Conservation (phyloP, 2,329 filamentous ascomycete species). For the Talaromyces sp. region DNA sequence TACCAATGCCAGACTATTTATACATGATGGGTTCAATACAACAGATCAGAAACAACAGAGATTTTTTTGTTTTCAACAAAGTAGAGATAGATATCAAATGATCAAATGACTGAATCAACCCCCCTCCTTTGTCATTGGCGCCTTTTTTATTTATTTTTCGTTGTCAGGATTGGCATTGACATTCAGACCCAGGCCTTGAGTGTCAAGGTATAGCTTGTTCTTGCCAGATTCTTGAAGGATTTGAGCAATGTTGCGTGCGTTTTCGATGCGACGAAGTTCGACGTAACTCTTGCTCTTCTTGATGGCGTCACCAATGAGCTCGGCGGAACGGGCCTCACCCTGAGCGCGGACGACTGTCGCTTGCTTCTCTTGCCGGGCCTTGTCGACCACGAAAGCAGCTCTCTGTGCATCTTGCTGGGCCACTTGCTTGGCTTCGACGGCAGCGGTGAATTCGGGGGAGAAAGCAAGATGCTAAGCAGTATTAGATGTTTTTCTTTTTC, state of each 20-base stretch:
- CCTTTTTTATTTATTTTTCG: constrained; percentile 5
- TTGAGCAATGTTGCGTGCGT: constrained; percentile 81
- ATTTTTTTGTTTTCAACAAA: constrained; percentile 4
- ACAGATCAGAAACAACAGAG: not conserved
- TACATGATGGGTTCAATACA: constrained; percentile 9
- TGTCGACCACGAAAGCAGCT: constrained; percentile 96
- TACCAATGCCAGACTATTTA: constrained; percentile 11
- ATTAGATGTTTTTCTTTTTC: constrained; percentile 5
- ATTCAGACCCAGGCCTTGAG: constrained; percentile 86
- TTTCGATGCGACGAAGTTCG: constrained; percentile 97
- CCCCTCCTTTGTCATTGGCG: not conserved
- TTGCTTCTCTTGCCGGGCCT: constrained; percentile 98
- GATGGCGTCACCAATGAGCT: constrained; percentile 97
- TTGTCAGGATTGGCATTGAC: constrained; percentile 47
- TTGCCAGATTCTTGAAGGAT: constrained; percentile 80
- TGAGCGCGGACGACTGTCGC: constrained; percentile 97
- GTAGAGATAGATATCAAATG: not conserved
- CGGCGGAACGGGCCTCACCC: constrained; percentile 96
- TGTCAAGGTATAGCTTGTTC: constrained; percentile 93
- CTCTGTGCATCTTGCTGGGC: constrained; percentile 90
- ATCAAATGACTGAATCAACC: not conserved
- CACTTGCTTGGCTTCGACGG: constrained; percentile 66
- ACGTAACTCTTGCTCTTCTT: constrained; percentile 99
- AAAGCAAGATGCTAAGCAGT: constrained; percentile 57
- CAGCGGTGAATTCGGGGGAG: constrained; percentile 65